A percentile compares a stretch with the other conserved stretches of the same genome.
Evolutionary conservation across 192 early-diverging fungal species (phyloP).

Genomic region (Coemansia sp.): DNA sequence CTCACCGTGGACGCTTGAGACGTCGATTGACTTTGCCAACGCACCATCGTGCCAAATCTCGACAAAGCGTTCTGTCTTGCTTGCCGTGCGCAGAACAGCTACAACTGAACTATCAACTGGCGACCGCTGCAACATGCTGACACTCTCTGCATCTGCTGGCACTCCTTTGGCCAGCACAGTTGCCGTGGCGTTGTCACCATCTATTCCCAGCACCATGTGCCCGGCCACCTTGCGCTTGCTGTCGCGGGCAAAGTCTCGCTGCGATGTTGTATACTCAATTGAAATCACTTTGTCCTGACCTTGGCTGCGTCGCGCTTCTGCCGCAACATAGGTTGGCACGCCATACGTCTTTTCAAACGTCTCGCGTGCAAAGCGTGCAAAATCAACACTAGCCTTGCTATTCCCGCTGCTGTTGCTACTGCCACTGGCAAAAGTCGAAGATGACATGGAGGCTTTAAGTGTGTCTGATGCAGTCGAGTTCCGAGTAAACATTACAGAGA

Average conservation of each 20-base stretch:
- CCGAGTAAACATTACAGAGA: not conserved
- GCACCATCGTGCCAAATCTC: conserved; percentile 62
- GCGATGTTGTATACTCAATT: conserved; percentile 37
- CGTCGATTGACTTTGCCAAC: conserved; percentile 60
- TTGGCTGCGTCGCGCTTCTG: conserved; percentile 10
- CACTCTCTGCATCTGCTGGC: conserved; percentile 40
- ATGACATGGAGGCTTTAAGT: not conserved
- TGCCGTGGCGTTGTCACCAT: conserved; percentile 11
- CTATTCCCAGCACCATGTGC: conserved; percentile 36
- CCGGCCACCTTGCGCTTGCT: conserved; percentile 50
- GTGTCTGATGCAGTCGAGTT: not conserved
- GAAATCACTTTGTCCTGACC: conserved; percentile 17
- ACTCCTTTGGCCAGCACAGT: conserved; percentile 29
- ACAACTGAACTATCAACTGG: conserved; percentile 35
- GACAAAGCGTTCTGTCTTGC: conserved; percentile 51
- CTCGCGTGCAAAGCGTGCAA: conserved; percentile 28
- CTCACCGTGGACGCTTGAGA: conserved; percentile 65
- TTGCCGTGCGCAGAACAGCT: conserved; percentile 43
- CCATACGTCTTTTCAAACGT: conserved; percentile 36
- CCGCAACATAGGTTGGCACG: conserved; percentile 13
- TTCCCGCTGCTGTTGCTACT: conserved; percentile 19
- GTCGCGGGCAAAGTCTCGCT: conserved; percentile 59
- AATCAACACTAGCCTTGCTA: conserved; percentile 27
- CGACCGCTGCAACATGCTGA: conserved; percentile 30
- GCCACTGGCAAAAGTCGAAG: not conserved